Percentiles rank a stretch among this genome's conserved stretches.
Conservation (phyloP, 129 eudicot species). For the Lactuca saligna region DNA sequence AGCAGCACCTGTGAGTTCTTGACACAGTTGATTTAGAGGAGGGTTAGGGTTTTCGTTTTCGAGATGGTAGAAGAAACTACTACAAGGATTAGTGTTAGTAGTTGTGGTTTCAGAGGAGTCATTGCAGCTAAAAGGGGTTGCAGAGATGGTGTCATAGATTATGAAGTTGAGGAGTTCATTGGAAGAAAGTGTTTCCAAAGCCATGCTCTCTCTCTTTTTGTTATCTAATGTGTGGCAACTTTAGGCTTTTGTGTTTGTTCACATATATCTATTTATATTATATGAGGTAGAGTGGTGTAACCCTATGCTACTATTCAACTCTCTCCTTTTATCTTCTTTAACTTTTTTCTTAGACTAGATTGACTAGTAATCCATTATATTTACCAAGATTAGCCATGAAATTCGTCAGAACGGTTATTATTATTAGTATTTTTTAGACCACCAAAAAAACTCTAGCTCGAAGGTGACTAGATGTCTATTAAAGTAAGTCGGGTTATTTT, state of each 20-base stretch:
- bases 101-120: constrained; percentile 39
- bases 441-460: not conserved
- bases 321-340: not conserved
- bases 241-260: constrained; percentile 41
- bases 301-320: constrained; percentile 22
- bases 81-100: constrained; percentile 19
- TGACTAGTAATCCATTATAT: not conserved
- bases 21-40: constrained; percentile 12
- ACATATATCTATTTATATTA: constrained; percentile 21
- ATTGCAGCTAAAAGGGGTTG: constrained; percentile 52
- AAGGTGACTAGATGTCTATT: not conserved
- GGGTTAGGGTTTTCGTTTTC: constrained; percentile 35
- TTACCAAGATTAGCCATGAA: not conserved
- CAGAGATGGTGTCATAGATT: constrained; percentile 67
- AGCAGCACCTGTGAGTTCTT: constrained; percentile 17
- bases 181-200: constrained; percentile 78
- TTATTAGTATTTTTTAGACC: too few relatives aligned
- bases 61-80: constrained; percentile 28
- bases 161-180: constrained; percentile 79
- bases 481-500: not conserved
- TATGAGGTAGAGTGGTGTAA: constrained; percentile 13
- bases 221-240: constrained; percentile 44
- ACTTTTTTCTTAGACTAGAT: constrained; percentile 2
- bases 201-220: constrained; percentile 50
- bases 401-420: not conserved